Evolutionary conservation across 2,329 filamentous ascomycete genomes (phyloP), one percentile per base, ranked within the genome.

Genomic region (Chaetomiaceae sp.): DNA sequence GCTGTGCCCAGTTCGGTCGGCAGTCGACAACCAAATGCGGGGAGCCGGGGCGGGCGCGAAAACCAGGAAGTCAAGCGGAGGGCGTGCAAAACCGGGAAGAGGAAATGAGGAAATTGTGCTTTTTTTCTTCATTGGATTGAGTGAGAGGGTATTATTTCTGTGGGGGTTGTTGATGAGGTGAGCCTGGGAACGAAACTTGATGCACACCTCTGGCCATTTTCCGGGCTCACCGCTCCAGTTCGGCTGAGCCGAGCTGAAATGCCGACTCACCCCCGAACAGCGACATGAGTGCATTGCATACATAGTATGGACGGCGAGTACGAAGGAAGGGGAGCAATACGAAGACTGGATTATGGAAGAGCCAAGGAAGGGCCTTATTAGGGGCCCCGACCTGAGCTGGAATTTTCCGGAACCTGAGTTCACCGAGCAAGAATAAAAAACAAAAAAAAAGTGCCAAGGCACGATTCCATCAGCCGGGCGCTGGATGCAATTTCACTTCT

Each of bases 401-500:
- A 20, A 23, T 33, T 21, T 10, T n/a, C n/a, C n/a, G n/a, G n/a
- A n/a, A n/a, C n/a, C n/a, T n/a, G n/a, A n/a, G n/a, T n/a, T n/a
- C n/a, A n/a, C n/a, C n/a, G n/a, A n/a, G n/a, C n/a, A 16, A 21
- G 2, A 6, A 11, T 18, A 11, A 33, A 18, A 3, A 20, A 41
- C 9, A 27, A 6, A 33, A 45, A 34, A 50, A n/a, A n/a, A n/a
- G n/a, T n/a, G n/a, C 3, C n/a, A 50, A 53, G 33, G 18, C 44
- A 45, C 30, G 9, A 25, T 7, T 21, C 43, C n/a, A n/a, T 52
- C 50, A 52, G 42, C 36, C n/a, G 20, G 38, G 18, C n/a, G 20
- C 27, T 33, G 27, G 11, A n/a, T 32, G 48, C 49, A 55, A 55
- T 55, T 49, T 55, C 48, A n/a, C 13, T 18, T 23, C 21, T 41